A percentile compares a stretch with the other conserved stretches of the same genome.
phyloP scores from a whole-genome alignment of 345 rosid species.

The Clausena lansium region DNA sequence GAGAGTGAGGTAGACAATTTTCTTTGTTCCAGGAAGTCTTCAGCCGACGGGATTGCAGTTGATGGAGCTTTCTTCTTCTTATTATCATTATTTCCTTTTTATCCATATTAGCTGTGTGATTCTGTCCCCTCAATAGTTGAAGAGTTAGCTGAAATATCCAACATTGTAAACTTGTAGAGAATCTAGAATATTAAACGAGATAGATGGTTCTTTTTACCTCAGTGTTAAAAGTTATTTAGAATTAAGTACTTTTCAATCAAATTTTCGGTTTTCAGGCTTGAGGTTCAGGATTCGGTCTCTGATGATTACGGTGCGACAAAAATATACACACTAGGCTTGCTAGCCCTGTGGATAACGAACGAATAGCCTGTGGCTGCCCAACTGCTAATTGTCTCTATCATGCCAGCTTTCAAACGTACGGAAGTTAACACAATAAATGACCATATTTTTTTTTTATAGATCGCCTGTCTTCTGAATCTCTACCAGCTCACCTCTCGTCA shows the following conservation, averaged over 20 bases:
- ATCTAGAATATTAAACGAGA: neutral
- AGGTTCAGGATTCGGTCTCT: neutral
- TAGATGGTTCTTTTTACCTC: neutral
- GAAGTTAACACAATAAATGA: neutral
- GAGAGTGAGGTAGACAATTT: slow-evolving; percentile 2
- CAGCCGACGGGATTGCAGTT: neutral
- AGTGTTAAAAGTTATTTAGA: too few species aligned
- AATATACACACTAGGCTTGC: neutral
- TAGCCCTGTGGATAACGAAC: neutral
- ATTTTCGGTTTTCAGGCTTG: neutral
- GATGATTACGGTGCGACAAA: neutral
- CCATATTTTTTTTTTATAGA: neutral
- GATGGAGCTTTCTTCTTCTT: neutral
- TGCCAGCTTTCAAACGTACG: neutral
- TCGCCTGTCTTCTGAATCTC: slow-evolving; percentile 10
- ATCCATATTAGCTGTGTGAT: neutral
- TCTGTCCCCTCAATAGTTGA: neutral
- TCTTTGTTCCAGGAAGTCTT: neutral
- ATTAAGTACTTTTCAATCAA: neutral
- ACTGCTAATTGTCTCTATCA: neutral
- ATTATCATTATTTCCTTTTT: neutral
- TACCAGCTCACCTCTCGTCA: neutral
- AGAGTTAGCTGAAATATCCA: neutral
- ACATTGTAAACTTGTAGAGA: neutral
- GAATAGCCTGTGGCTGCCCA: neutral